Evolutionary conservation across 1,284 basidiomycete genomes (phyloP), one percentile per base, ranked within the genome.

Genomic region (Microbotryum violaceum): DNA sequence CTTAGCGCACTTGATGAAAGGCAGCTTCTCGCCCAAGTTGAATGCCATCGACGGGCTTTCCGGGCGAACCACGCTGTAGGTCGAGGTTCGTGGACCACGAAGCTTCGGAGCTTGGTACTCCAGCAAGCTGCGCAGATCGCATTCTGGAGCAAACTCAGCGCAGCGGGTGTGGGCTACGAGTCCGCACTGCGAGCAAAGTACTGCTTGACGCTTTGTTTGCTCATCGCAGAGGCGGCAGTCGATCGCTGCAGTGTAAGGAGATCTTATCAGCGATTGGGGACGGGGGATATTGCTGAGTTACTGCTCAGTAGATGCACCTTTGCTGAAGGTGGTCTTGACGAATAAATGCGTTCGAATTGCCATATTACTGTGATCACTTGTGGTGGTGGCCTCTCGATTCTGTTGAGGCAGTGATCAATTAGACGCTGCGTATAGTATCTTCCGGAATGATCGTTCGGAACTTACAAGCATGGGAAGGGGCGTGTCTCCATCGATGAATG

Each of bases 291-390:
- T 25, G 10, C 2, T 3, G 9, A 37, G 20, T 20, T 25, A 37
- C 21, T 48, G 16, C 21, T 48, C 12, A n/a, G 12, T 50, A 53
- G 42, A 79, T 87, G 73, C 74, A 93, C 90, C 82, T 79, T 92
- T 93, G 72, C 86, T 86, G 75, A 96, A 96, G 3, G 87, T 87
- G 3, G 89, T 94, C 78, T 90, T 92, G 51, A 94, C 87, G 72
- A 94, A 91, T 7, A 82, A 82, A 71, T 96, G 92, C 42, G 47
- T 46, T 4, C 58, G 54, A 4, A 23, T 45, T 2, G 48, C 33
- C 3, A 61, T 56, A 21, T 62, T 60, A 4, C 46, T 42, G 6
- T 53, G 56, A 9, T 48, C 21, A 16, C 9, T 6, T 12, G 50
- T 37, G 1, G 58, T 44, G 2, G 64, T 54, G 2, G 8, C 33